Evolutionary conservation across 768 basidiomycete species (phyloP).

Genomic region (Pholiota microspora): DNA sequence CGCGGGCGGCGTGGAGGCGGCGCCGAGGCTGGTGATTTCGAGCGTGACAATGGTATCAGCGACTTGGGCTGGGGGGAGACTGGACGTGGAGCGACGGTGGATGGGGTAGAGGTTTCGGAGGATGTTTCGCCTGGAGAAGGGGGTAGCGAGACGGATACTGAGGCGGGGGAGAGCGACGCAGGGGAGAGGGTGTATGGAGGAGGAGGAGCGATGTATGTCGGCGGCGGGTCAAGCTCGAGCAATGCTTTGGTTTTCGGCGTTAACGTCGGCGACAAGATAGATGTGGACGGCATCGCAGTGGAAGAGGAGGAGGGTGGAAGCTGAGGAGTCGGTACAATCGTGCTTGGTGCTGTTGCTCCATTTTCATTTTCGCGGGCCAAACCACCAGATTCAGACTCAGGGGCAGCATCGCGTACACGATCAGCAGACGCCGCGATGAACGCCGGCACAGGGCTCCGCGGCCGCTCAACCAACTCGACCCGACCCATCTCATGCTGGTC

Average conservation of each 20-base stretch:
- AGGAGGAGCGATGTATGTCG: neutral
- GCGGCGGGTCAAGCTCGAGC: neutral
- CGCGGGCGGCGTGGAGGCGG: conserved; percentile 6
- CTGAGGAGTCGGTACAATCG: too few species aligned
- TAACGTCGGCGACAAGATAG: too few species aligned
- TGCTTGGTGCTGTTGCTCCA: neutral
- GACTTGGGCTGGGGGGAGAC: neutral
- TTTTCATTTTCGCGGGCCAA: too few species aligned
- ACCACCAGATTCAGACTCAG: neutral
- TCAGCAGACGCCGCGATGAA: too few species aligned
- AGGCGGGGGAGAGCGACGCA: neutral
- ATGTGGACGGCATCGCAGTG: too few species aligned
- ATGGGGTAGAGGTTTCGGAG: neutral
- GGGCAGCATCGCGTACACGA: too few species aligned
- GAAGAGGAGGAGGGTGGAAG: too few species aligned
- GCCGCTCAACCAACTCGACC: too few species aligned
- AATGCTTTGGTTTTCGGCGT: too few species aligned
- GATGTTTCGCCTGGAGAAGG: conserved; percentile 3
- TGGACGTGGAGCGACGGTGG: neutral
- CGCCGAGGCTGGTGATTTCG: neutral
- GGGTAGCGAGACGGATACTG: neutral
- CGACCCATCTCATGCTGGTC: too few species aligned
- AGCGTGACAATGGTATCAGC: neutral
- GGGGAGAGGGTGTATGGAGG: conserved; percentile 6
- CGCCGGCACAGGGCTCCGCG: neutral